These are phyloP conservation scores for Cladosporium austrohemisphaericum DNA, from an alignment of 2,329 filamentous ascomycete species.

Conservation along the genomic window DNA sequence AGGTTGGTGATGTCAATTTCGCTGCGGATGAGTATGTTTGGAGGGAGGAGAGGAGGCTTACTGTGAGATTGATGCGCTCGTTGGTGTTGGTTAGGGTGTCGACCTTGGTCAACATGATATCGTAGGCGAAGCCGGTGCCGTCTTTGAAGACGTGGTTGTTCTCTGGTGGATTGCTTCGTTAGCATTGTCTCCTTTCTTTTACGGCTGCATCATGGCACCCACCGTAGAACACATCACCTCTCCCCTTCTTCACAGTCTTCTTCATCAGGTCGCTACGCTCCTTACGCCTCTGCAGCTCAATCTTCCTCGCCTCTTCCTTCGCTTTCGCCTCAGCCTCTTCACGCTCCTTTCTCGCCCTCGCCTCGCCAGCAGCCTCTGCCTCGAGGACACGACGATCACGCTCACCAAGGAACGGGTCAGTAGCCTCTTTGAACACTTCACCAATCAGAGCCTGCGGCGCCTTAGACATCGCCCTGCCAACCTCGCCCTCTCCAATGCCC, in stretches of 20 bases:
- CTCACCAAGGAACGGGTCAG: constrained; percentile 24
- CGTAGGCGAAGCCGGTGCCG: constrained; percentile 58
- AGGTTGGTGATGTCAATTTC: constrained; percentile 22
- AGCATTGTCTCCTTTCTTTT: constrained; percentile 3
- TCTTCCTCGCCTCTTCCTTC: constrained; percentile 18
- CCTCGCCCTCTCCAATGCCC: neutral
- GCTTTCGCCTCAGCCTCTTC: constrained; percentile 25
- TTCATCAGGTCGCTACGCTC: constrained; percentile 24
- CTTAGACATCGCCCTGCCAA: constrained; percentile 4
- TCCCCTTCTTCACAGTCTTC: constrained; percentile 26
- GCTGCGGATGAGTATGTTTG: constrained; percentile 22
- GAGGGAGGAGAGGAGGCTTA: constrained; percentile 38
- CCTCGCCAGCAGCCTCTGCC: constrained; percentile 19
- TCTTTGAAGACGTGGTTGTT: constrained; percentile 66
- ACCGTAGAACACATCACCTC: constrained; percentile 33
- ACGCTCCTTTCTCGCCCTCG: constrained; percentile 30
- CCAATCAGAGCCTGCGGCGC: constrained; percentile 20
- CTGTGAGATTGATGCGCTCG: constrained; percentile 59
- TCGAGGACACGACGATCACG: constrained; percentile 17
- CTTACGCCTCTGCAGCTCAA: constrained; percentile 25
- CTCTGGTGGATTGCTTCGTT: constrained; percentile 40
- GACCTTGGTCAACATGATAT: constrained; percentile 56
- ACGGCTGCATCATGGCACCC: constrained; percentile 22
- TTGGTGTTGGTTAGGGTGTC: constrained; percentile 47
- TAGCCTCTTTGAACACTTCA: constrained; percentile 37